Evolutionary conservation across 371 early-diverging fungal species (phyloP).

Genomic region (Mucor plumbeus): DNA sequence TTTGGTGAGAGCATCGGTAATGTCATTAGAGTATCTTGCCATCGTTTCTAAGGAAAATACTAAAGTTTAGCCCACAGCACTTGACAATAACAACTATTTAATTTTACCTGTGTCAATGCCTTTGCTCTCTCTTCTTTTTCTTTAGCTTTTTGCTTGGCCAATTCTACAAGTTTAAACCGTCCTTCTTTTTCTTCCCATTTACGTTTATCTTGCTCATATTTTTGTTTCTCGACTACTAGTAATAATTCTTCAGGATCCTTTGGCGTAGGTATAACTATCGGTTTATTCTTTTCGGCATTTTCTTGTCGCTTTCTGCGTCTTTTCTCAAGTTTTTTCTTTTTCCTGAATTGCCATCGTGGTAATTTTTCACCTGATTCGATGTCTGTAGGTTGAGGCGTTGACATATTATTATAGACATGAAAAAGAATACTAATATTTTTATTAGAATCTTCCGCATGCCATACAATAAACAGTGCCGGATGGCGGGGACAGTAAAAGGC

Average conservation of each 20-base stretch:
- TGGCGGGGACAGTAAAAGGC: background rate
- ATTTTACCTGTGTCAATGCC: constrained; percentile 24
- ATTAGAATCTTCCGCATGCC: background rate
- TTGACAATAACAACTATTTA: background rate
- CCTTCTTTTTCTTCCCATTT: constrained; percentile 31
- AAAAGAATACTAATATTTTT: background rate
- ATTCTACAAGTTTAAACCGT: constrained; percentile 15
- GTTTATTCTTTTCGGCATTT: constrained; percentile 5
- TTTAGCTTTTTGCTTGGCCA: constrained; percentile 19
- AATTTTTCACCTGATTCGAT: constrained; percentile 6
- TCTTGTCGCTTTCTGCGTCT: constrained; percentile 18
- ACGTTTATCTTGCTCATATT: constrained; percentile 23
- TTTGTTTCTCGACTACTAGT: background rate
- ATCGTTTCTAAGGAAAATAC: constrained; percentile 22
- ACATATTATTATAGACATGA: background rate
- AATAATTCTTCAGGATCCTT: background rate
- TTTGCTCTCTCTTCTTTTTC: constrained; percentile 25
- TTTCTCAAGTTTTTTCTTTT: constrained; percentile 24
- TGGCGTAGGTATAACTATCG: background rate
- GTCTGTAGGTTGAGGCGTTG: background rate
- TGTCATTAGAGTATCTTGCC: constrained; percentile 26
- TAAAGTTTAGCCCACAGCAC: background rate
- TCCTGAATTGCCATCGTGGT: constrained; percentile 30
- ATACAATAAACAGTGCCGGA: too few relatives aligned
- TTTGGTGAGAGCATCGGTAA: constrained; percentile 9